Base-by-base conservation (phyloP, 495 filamentous ascomycete species). In the Penicillium coffeae region DNA sequence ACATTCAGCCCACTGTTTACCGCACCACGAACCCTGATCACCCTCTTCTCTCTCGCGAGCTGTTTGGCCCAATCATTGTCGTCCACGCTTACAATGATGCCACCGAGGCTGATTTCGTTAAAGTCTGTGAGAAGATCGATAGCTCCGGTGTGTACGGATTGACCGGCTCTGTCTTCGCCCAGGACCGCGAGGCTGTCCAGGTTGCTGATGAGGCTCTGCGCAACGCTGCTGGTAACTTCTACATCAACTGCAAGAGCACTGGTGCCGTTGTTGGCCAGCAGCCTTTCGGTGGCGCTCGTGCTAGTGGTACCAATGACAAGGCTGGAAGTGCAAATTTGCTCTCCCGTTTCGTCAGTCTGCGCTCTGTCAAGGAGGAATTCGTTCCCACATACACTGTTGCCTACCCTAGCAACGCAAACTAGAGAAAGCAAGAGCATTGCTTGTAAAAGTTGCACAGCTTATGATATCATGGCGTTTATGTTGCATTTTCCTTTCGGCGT, bases 281-380 rank as follows among this genome's bases (percentile, higher is more conserved):
- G 69, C 86, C 90, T 21, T 95, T 95, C 65, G 90, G 90, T 38
- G 90, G 90, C 43, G 84, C 85, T 34, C 77, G 90, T 51, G 88
- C 87, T 8, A 91, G 87, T 55, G 90, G 90, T 12, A 95, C 90
- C 37, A 93, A 93, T 56, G 90, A 95, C 69, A 95, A 95, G 78
- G 89, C 89, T 8, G 90, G 90, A 13, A 90, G 85, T 62, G 74
- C 76, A 49, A 86, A 82, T 61, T 65, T 95, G 43, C 62, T 95
- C 52, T 78, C 76, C 21, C 74, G 90, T 39, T 95, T 94, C 62
- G 88, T 93, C 16, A 90, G 86, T 68, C 70, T 84, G 68, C 76
- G 90, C 53, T 88, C 87, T 35, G 84, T 95, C 58, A 95, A 95
- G 80, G 90, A 95, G 80, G 89, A 95, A 75, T 95, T 90, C 54